phyloP scores from a whole-genome alignment of 2,329 filamentous ascomycete genomes.

The Sarocladium brachiariae region DNA sequence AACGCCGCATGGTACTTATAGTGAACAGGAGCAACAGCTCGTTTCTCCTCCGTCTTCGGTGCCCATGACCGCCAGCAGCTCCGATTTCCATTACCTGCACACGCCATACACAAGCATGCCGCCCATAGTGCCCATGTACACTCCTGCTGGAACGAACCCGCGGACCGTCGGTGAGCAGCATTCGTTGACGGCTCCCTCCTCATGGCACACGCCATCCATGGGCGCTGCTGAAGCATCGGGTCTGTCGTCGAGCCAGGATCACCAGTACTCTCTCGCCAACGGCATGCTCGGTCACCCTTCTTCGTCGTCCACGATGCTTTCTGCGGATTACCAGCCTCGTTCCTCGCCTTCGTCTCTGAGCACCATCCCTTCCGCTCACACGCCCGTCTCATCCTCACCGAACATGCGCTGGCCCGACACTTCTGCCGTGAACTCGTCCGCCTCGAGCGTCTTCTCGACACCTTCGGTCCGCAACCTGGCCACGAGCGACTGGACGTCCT shows the following conservation, averaged over 20 bases:
- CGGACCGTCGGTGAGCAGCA: background rate
- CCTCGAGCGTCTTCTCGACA: background rate
- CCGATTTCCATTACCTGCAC: background rate
- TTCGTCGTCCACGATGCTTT: background rate
- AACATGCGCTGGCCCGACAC: background rate
- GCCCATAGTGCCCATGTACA: background rate
- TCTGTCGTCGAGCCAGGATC: background rate
- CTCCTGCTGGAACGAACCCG: background rate
- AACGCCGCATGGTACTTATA: background rate
- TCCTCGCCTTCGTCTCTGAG: background rate
- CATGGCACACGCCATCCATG: background rate
- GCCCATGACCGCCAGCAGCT: background rate
- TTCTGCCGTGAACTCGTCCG: background rate
- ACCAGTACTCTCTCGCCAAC: background rate
- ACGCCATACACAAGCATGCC: background rate
- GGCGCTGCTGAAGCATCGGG: background rate
- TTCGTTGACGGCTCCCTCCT: background rate
- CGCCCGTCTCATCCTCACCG: background rate
- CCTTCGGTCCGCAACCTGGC: too few relatives aligned
- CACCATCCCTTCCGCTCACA: background rate
- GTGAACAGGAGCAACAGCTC: conserved; percentile 3
- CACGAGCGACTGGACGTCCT: background rate
- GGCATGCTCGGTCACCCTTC: background rate
- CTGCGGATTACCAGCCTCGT: background rate
- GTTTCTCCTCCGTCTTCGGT: background rate